Evolutionary conservation across 2,329 filamentous ascomycete species (phyloP).

Genomic region (Pseudocercospora cruenta): DNA sequence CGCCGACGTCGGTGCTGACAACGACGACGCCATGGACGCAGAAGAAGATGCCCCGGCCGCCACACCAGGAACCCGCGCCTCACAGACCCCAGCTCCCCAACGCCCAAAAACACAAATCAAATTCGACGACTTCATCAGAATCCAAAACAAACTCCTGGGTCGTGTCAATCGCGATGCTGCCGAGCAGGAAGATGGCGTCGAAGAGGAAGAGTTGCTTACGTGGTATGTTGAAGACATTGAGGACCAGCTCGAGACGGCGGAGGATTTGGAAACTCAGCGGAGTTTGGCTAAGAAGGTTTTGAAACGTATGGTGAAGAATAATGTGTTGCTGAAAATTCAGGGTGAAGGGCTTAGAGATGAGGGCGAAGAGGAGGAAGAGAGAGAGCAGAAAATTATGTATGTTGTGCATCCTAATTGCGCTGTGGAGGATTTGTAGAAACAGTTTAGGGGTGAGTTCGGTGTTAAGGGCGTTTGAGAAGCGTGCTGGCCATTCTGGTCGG

Average conservation of each 20-base stretch:
- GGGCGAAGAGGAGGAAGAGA: constrained; percentile 57
- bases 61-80: constrained; percentile 46
- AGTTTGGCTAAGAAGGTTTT: constrained; percentile 79
- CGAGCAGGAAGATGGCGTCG: constrained; percentile 76
- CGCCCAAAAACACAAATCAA: constrained; percentile 82
- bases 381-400: constrained; percentile 67
- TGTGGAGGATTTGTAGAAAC: constrained; percentile 59
- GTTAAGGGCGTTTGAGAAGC: not conserved
- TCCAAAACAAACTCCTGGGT: constrained; percentile 82
- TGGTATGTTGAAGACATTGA: constrained; percentile 96
- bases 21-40: constrained; percentile 57
- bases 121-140: constrained; percentile 90
- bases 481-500: not conserved
- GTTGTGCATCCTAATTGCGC: constrained; percentile 94
- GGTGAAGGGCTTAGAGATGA: constrained; percentile 89
- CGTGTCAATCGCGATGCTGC: constrained; percentile 82
- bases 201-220: constrained; percentile 76
- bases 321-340: constrained; percentile 64
- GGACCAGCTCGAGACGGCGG: constrained; percentile 75
- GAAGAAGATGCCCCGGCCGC: constrained; percentile 38
- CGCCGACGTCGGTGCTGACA: constrained; percentile 47
- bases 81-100: constrained; percentile 45
- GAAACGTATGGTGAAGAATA: constrained; percentile 90
- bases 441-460: not conserved
- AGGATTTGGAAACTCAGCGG: constrained; percentile 77